A percentile compares a stretch with the other conserved stretches of the same genome.
Conservation (phyloP, 208 protist species). For the Trypanosoma mega region DNA sequence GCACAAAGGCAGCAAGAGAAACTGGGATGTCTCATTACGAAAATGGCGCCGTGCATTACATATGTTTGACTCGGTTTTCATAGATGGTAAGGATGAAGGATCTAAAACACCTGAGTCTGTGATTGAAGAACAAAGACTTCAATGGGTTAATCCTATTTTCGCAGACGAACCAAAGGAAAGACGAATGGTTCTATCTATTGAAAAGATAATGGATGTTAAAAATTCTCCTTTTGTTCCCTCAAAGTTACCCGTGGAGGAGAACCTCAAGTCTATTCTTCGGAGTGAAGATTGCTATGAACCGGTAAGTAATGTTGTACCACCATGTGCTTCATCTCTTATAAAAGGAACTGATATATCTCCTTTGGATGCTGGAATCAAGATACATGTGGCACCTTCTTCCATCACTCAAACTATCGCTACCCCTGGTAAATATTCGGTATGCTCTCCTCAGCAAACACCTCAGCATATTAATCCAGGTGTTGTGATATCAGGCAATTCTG, state of each 20-base stretch:
- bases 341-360: constrained; percentile 77
- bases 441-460: constrained; percentile 4
- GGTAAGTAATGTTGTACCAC: constrained; percentile 69
- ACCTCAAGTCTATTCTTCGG: constrained; percentile 63
- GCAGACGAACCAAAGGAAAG: constrained; percentile 26
- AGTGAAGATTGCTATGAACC: constrained; percentile 65
- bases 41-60: constrained; percentile 87
- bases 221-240: constrained; percentile 41
- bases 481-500: constrained; percentile 3
- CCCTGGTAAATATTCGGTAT: constrained; percentile 4
- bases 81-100: constrained; percentile 63
- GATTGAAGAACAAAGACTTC: constrained; percentile 66
- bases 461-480: constrained; percentile 8
- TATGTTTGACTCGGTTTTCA: constrained; percentile 90
- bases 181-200: constrained; percentile 43
- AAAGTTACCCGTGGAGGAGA: constrained; percentile 69
- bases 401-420: constrained; percentile 10
- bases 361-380: constrained; percentile 82
- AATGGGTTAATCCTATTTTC: constrained; percentile 75
- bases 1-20: constrained; percentile 62
- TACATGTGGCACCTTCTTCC: constrained; percentile 76
- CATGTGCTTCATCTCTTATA: constrained; percentile 78
- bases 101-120: constrained; percentile 35
- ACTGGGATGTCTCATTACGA: constrained; percentile 80
- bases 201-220: constrained; percentile 39